phyloP scores from a whole-genome alignment of 441 rosid genomes.

The Manihot esculenta region DNA sequence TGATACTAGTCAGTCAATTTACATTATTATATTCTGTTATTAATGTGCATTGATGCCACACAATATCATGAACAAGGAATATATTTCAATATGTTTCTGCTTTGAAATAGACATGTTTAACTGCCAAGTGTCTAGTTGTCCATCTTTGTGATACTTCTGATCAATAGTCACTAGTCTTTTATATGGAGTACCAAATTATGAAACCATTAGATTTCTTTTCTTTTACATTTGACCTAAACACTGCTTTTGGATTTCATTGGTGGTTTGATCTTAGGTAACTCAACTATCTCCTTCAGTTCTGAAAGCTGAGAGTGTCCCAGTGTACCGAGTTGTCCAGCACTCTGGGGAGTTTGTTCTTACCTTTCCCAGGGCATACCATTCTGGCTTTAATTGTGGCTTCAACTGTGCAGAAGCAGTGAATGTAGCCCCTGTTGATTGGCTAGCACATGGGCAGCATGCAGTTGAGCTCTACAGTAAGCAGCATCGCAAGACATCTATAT shows the following conservation, averaged over 20 bases:
- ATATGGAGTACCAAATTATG: neutral
- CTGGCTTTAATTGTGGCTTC: slow-evolving; percentile 97
- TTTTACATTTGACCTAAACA: neutral
- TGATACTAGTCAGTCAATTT: neutral
- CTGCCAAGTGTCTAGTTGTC: neutral
- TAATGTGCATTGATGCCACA: neutral
- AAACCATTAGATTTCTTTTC: neutral
- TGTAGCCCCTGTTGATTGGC: slow-evolving; percentile 98
- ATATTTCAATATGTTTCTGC: neutral
- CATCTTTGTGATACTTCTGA: slow-evolving; percentile 2
- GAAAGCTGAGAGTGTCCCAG: slow-evolving; percentile 81
- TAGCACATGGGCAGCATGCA: slow-evolving; percentile 84
- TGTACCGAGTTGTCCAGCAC: slow-evolving; percentile 71
- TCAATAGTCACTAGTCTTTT: neutral
- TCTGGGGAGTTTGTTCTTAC: slow-evolving; percentile 89
- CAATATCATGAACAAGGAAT: neutral
- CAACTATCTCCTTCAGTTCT: slow-evolving; percentile 90
- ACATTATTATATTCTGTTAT: neutral
- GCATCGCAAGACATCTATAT: slow-evolving; percentile 82
- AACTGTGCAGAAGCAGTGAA: slow-evolving; percentile 99
- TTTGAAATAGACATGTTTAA: neutral
- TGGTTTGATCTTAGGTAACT: slow-evolving; percentile 53
- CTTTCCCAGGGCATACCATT: slow-evolving; percentile 92
- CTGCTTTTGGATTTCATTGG: neutral
- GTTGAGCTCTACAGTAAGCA: slow-evolving; percentile 86